Base-by-base conservation (phyloP, 257 asterid species). In the Plantago ovata region DNA sequence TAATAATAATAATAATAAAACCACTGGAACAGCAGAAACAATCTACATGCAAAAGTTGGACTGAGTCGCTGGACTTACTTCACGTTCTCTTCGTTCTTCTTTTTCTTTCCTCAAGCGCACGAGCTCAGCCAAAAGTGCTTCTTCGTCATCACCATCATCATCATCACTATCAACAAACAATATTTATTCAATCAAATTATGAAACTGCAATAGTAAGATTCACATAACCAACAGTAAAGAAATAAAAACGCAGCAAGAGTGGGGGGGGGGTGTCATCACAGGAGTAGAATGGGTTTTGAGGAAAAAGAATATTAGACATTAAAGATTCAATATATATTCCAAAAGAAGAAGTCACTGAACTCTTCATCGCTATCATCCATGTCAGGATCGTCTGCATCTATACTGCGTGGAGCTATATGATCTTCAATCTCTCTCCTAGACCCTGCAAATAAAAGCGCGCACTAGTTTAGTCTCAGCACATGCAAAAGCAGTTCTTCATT, bases 51-150 rank as follows among this genome's bases (percentile, higher is more conserved):
- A 40, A 16, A 19, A 60, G 41, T 21, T 41, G 16, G 10, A 20
- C 24, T 23, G 20, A 7, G 49, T 19, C 12, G 14, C 38, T 39
- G 0, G 3, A 57, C 89, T 82, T 78, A 89, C 98, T 66, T 86
- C 87, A 3, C 82, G 77, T 24, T 84, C 79, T 69, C 83, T 86
- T 73, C 82, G 95, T 72, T 93, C 99, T 9, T 95, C 87, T 58
- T 83, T 89, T 52, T 93, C 99, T 72, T 81, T 89, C 79, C 79
- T 93, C 63, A 93, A 61, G 49, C 86, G 95, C 63, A 84, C 96
- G 65, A 93, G 97, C 74, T 88, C 98, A 36, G 92, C 94, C 76
- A 92, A 21, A 54, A 88, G 95, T 68, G 97, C 95, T 75, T 89
- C 97, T 54, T 80, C 85, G 58, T 86, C 99, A 68, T 93, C 95